These are phyloP conservation scores for Dothideomycetes sp. DNA, from an alignment of 2,329 filamentous ascomycete genomes.

Conservation along the genomic window DNA sequence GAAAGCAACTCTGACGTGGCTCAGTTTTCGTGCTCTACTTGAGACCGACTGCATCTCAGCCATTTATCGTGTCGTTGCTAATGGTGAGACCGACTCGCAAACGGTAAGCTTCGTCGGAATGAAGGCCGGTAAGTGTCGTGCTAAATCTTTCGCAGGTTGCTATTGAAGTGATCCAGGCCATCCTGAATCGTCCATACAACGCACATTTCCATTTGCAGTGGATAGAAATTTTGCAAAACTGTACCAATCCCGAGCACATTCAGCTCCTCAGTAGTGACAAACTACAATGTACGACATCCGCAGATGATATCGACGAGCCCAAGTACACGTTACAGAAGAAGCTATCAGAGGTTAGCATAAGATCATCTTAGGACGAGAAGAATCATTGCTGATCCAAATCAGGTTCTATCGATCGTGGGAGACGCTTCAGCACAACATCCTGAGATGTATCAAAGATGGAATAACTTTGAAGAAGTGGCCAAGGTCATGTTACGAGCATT, in stretches of 20 bases:
- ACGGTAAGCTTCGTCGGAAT: constrained; percentile 46
- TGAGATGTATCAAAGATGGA: constrained; percentile 50
- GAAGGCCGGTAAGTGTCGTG: background rate
- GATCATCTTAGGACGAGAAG: background rate
- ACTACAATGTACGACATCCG: constrained; percentile 19
- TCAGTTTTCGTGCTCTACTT: constrained; percentile 71
- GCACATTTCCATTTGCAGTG: constrained; percentile 56
- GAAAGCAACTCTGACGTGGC: constrained; percentile 75
- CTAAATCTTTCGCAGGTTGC: constrained; percentile 45
- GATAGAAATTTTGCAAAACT: constrained; percentile 21
- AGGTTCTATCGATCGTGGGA: constrained; percentile 79
- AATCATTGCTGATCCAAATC: background rate
- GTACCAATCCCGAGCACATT: constrained; percentile 23
- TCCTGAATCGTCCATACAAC: constrained; percentile 40
- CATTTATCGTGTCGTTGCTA: constrained; percentile 63
- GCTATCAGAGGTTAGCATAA: constrained; percentile 71
- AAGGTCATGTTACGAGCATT: constrained; percentile 70
- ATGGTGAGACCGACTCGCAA: constrained; percentile 61
- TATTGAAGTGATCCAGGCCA: constrained; percentile 28
- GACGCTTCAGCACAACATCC: constrained; percentile 76
- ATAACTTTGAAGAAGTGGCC: constrained; percentile 66
- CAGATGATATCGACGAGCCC: constrained; percentile 77
- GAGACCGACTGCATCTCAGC: constrained; percentile 60
- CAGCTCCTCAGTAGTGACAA: constrained; percentile 24
- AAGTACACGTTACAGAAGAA: constrained; percentile 92